Conservation (phyloP, 1,284 basidiomycete genomes). For the Coniophora puteana region DNA sequence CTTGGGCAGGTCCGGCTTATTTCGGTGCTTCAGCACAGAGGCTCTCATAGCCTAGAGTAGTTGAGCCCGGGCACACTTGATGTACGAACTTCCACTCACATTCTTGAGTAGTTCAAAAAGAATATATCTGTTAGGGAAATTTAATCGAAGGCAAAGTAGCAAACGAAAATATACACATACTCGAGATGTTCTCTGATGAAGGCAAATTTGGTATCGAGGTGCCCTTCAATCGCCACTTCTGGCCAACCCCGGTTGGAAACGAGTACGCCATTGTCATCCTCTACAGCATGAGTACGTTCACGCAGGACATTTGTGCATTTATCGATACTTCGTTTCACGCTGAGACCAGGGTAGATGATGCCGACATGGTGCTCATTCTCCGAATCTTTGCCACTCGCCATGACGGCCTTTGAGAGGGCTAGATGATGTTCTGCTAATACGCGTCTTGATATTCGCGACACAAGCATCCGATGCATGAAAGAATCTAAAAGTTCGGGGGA, state of each 20-base stretch:
- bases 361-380: slow-evolving; percentile 58
- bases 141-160: slow-evolving; percentile 6
- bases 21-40: slow-evolving; percentile 48
- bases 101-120: slow-evolving; percentile 89
- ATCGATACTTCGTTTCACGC: slow-evolving; percentile 68
- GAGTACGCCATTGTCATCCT: slow-evolving; percentile 34
- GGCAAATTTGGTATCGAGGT: slow-evolving; percentile 70
- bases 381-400: slow-evolving; percentile 33
- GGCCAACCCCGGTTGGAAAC: slow-evolving; percentile 44
- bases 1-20: slow-evolving; percentile 40
- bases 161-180: slow-evolving; percentile 35
- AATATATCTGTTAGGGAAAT: slow-evolving; percentile 59
- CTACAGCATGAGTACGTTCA: slow-evolving; percentile 41
- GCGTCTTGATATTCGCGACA: slow-evolving; percentile 85
- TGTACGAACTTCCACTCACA: slow-evolving; percentile 36
- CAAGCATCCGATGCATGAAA: slow-evolving; percentile 89
- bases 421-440: slow-evolving; percentile 91
- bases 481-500: slow-evolving; percentile 77
- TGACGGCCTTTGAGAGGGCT: slow-evolving; percentile 66
- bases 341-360: slow-evolving; percentile 79
- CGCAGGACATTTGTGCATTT: slow-evolving; percentile 62
- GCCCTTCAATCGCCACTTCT: slow-evolving; percentile 71
- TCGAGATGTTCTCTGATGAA: slow-evolving; percentile 90
- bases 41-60: slow-evolving; percentile 62
- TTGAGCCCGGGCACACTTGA: slow-evolving; percentile 9